These are phyloP conservation scores for Hypoxylon rubiginosum DNA, from an alignment of 2,329 filamentous ascomycete genomes.

Conservation along the genomic window DNA sequence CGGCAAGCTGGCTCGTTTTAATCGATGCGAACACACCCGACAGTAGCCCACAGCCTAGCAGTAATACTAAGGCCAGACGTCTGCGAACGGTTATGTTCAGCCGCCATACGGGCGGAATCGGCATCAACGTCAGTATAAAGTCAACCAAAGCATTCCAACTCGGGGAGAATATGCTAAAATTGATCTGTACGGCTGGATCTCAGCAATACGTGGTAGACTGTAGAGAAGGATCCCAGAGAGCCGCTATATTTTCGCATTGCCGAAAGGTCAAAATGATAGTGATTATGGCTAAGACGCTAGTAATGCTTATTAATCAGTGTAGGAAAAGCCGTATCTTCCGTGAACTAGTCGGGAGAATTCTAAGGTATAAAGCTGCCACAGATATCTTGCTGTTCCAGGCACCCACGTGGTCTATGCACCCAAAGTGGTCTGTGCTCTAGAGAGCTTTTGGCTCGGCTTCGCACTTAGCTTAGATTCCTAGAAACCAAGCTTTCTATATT, in stretches of 20 bases:
- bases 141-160: slow-evolving; percentile 6
- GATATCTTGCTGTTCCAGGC: too few species aligned
- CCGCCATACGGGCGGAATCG: slow-evolving; percentile 6
- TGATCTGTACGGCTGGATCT: slow-evolving; percentile 4
- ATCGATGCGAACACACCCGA: slow-evolving; percentile 17
- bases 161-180: slow-evolving; percentile 10
- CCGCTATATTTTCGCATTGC: slow-evolving; percentile 21
- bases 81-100: background rate
- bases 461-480: too few species aligned
- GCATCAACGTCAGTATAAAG: slow-evolving; percentile 9
- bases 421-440: too few species aligned
- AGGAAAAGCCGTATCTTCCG: too few species aligned
- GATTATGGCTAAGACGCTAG: too few species aligned
- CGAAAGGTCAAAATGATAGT: slow-evolving; percentile 18
- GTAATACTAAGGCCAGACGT: background rate
- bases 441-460: too few species aligned
- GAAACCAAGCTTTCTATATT: too few species aligned
- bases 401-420: too few species aligned
- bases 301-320: too few species aligned
- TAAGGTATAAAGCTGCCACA: too few species aligned
- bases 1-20: slow-evolving; percentile 8
- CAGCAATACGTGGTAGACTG: slow-evolving; percentile 2
- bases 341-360: too few species aligned
- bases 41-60: slow-evolving; percentile 1
- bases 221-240: slow-evolving; percentile 25